A percentile compares a stretch with the other conserved stretches of the same genome.
phyloP scores from a whole-genome alignment of 73 alveolate species.

The Effrenium voratum region DNA sequence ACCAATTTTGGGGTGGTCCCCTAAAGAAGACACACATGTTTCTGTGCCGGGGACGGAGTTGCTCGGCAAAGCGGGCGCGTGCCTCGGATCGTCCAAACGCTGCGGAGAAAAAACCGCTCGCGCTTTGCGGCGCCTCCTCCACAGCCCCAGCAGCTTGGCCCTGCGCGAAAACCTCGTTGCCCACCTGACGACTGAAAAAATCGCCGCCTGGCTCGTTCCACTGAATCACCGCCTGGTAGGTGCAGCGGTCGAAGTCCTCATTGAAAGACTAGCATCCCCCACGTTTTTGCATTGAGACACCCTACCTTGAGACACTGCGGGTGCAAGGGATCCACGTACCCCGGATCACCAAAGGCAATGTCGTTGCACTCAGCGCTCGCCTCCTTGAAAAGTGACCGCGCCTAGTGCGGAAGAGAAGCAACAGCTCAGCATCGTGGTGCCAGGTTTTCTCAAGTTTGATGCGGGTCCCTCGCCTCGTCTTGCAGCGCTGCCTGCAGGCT shows the following conservation, averaged over 20 bases:
- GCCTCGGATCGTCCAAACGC: not conserved
- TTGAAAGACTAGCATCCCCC: not conserved
- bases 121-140: not conserved
- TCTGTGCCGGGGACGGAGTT: too few species aligned
- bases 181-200: slow-evolving; percentile 14
- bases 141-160: not conserved
- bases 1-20: too few species aligned
- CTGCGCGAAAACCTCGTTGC: slow-evolving; percentile 29
- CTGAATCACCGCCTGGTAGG: slow-evolving; percentile 35
- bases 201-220: not conserved
- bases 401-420: not conserved
- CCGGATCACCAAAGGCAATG: not conserved
- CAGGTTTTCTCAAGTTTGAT: not conserved
- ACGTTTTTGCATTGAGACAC: not conserved
- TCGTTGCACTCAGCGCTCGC: not conserved
- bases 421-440: not conserved
- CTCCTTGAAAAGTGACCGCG: not conserved
- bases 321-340: not conserved
- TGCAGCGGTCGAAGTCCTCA: slow-evolving; percentile 90
- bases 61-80: slow-evolving; percentile 31
- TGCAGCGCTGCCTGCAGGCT: slow-evolving; percentile 44
- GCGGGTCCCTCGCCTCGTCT: slow-evolving; percentile 20
- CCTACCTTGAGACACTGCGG: slow-evolving; percentile 36
- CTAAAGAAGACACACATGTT: too few species aligned
- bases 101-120: not conserved